Base-by-base conservation (phyloP, 257 asterid genomes). In the Misopates orontium region DNA sequence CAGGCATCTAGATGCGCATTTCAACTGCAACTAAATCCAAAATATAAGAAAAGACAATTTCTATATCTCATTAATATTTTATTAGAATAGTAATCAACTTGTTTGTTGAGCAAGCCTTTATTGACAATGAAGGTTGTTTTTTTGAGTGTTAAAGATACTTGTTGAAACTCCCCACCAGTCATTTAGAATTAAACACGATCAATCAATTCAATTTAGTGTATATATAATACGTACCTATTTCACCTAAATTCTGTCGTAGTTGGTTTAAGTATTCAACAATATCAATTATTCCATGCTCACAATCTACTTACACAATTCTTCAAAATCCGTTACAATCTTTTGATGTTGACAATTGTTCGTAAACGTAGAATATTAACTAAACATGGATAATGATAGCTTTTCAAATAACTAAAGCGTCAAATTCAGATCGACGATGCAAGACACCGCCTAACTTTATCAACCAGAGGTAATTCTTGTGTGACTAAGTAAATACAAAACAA, bases 261-360 rank as follows among this genome's bases (percentile, higher is more conserved):
- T 16, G 32, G 71, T 53, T n/a, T 71, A 71, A 14, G 17, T 22
- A 8, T 32, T n/a, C 22, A 66, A 54, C 14, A 18, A n/a, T 21
- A 59, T 59, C 14, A 56, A 32, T 20, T 65, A 68, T 57, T 68
- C 44, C 47, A 54, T 68, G 54, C 63, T 63, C 18, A 51, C 64
- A 59, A 67, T 40, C 57, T 71, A 68, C 80, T 80, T 78, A 79
- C 84, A 75, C 10, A 66, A 66, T 44, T 70, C 28, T 40, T 66
- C 40, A 16, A 23, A 32, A 51, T 39, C 50, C 63, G 32, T 31
- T 58, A 39, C 19, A 44, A 50, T 74, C 24, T 74, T 53, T 66
- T 20, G 67, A 58, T 64, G 73, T 67, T 67, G 77, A 72, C 70
- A 44, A 72, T 55, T 66, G 64, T 28, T 12, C 69, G 59, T 28